phyloP scores from a whole-genome alignment of 768 basidiomycete genomes.

The Amanita exitialis region DNA sequence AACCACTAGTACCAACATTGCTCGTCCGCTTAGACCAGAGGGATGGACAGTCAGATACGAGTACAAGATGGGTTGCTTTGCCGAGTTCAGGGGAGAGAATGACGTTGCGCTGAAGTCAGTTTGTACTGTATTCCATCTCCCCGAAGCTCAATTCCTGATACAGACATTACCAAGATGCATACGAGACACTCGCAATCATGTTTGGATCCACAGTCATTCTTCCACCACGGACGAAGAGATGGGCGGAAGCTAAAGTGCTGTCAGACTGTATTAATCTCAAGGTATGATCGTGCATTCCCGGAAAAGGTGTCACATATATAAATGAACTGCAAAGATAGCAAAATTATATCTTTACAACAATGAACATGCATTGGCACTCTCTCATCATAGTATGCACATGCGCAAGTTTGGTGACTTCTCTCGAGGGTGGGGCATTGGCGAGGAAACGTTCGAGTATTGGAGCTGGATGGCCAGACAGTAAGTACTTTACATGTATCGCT shows the following conservation, averaged over 20 bases:
- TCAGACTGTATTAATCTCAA: constrained; percentile 91
- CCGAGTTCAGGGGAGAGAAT: constrained; percentile 88
- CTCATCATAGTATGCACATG: constrained; percentile 79
- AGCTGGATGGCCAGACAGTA: constrained; percentile 92
- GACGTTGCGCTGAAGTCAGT: constrained; percentile 87
- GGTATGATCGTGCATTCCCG: constrained; percentile 27
- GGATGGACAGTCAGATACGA: constrained; percentile 97
- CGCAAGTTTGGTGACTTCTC: constrained; percentile 81
- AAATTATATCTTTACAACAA: constrained; percentile 90
- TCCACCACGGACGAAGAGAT: constrained; percentile 89
- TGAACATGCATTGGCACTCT: constrained; percentile 71
- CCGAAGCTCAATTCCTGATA: constrained; percentile 6
- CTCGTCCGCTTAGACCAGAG: constrained; percentile 64
- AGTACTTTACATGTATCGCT: constrained; percentile 16
- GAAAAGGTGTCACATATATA: background rate
- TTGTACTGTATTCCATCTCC: constrained; percentile 6
- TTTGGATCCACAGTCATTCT: constrained; percentile 81
- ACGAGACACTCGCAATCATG: constrained; percentile 75
- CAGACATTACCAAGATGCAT: constrained; percentile 94
- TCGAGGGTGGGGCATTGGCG: constrained; percentile 90
- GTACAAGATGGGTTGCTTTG: constrained; percentile 95
- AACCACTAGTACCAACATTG: constrained; percentile 26
- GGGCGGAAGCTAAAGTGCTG: constrained; percentile 97
- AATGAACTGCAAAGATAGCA: constrained; percentile 45
- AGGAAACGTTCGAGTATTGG: constrained; percentile 97